These are phyloP conservation scores for Seiridium cupressi DNA, from an alignment of 2,329 filamentous ascomycete genomes.

Conservation along the genomic window DNA sequence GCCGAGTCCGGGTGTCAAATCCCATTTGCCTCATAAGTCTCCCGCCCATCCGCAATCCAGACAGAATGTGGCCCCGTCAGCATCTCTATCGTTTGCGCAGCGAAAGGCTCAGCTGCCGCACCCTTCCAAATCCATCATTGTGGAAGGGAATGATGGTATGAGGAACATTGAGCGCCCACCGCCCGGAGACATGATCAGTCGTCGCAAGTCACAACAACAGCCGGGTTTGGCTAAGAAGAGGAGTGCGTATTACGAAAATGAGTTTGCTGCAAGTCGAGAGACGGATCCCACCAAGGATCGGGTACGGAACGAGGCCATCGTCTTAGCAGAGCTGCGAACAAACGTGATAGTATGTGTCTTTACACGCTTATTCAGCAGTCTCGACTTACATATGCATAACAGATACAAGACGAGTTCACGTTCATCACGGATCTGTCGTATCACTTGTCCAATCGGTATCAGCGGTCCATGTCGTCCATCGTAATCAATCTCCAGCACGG, in stretches of 20 bases:
- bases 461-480: constrained; percentile 70
- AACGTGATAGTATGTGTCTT: constrained; percentile 56
- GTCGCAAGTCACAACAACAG: constrained; percentile 28
- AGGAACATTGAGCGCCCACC: constrained; percentile 36
- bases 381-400: neutral
- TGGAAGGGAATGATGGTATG: constrained; percentile 35
- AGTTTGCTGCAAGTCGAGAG: constrained; percentile 33
- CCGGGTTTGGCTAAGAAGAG: constrained; percentile 32
- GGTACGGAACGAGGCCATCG: constrained; percentile 53
- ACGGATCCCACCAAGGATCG: constrained; percentile 38
- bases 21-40: constrained; percentile 13
- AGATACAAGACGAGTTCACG: constrained; percentile 74
- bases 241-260: constrained; percentile 46
- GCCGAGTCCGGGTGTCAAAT: neutral
- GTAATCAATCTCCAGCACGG: constrained; percentile 76
- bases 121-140: constrained; percentile 25
- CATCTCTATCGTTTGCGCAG: constrained; percentile 27
- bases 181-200: constrained; percentile 34
- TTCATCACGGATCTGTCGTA: constrained; percentile 73
- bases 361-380: neutral
- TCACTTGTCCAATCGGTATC: constrained; percentile 72
- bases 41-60: constrained; percentile 14
- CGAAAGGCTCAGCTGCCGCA: constrained; percentile 24
- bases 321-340: constrained; percentile 63
- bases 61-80: constrained; percentile 11